Conservation (phyloP, 352 stramenopile genomes). For the Peronospora belbahrii region DNA sequence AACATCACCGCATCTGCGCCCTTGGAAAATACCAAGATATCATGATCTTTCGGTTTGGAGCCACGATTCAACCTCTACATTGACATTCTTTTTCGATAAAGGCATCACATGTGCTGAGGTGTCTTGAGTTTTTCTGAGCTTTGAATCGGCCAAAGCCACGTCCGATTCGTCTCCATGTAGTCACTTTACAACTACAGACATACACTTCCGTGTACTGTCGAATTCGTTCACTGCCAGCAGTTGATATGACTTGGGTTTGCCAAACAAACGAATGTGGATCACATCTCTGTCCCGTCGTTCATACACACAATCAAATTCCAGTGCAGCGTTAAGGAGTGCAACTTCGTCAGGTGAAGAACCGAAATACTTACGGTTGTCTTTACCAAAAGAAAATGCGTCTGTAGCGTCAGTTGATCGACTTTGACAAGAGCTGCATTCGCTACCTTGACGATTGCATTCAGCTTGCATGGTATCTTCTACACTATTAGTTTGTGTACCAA, state of each 20-base stretch:
- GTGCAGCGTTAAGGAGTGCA: slow-evolving; percentile 61
- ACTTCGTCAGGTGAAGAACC: slow-evolving; percentile 82
- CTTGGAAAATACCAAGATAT: slow-evolving; percentile 81
- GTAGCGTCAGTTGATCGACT: slow-evolving; percentile 19
- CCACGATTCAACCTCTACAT: slow-evolving; percentile 15
- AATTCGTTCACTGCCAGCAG: slow-evolving; percentile 82
- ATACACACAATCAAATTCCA: slow-evolving; percentile 78
- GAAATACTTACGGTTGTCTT: slow-evolving; percentile 48
- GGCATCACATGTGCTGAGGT: slow-evolving; percentile 26
- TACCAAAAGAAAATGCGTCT: slow-evolving; percentile 26
- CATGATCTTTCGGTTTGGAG: slow-evolving; percentile 28
- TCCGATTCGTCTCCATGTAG: slow-evolving; percentile 15
- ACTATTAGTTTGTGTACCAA: slow-evolving; percentile 9
- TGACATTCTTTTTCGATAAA: slow-evolving; percentile 14
- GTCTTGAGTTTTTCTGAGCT: slow-evolving; percentile 7
- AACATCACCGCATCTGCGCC: slow-evolving; percentile 89
- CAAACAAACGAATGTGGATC: slow-evolving; percentile 75
- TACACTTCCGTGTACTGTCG: slow-evolving; percentile 81
- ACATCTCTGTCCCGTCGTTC: slow-evolving; percentile 66
- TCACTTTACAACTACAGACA: slow-evolving; percentile 71
- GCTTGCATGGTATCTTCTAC: slow-evolving; percentile 16
- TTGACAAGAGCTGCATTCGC: slow-evolving; percentile 16
- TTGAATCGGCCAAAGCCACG: neutral
- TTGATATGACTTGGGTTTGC: slow-evolving; percentile 61
- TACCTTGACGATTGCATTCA: slow-evolving; percentile 17